phyloP scores from a whole-genome alignment of 257 asterid species.

The Solanum ahanhuiri region DNA sequence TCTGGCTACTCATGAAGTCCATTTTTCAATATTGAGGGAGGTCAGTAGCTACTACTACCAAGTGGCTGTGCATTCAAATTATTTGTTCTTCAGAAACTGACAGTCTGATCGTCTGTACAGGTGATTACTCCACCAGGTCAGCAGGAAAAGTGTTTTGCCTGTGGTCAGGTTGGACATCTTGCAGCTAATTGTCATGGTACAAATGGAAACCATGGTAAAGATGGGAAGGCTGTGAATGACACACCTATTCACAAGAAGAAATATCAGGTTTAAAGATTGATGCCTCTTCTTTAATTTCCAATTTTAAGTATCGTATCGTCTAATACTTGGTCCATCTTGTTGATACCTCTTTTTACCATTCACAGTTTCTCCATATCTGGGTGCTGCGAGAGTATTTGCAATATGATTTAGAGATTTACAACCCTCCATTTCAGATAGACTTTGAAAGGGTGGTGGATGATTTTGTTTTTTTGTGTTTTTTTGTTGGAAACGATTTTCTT shows the following conservation, averaged over 20 bases:
- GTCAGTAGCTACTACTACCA: conserved; percentile 30
- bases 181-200: conserved; percentile 73
- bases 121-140: conserved; percentile 71
- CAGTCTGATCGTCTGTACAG: conserved; percentile 20
- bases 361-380: conserved; percentile 85
- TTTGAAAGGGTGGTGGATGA: conserved; percentile 96
- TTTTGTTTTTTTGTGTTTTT: conserved; percentile 84
- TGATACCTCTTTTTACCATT: conserved; percentile 14
- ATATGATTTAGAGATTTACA: conserved; percentile 62
- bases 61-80: neutral
- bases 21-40: conserved; percentile 93
- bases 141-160: conserved; percentile 81
- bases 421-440: conserved; percentile 65
- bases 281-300: conserved; percentile 6
- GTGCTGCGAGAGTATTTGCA: conserved; percentile 85
- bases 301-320: neutral
- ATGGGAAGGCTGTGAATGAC: conserved; percentile 37
- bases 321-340: conserved; percentile 8
- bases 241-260: conserved; percentile 70
- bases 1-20: conserved; percentile 93
- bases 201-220: conserved; percentile 19
- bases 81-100: neutral
- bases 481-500: conserved; percentile 97
- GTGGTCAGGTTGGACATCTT: conserved; percentile 89
- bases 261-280: conserved; percentile 60